Evolutionary conservation across 257 asterid genomes (phyloP), one percentile per base, ranked within the genome.

Genomic region (Solanum pinnatisectum): DNA sequence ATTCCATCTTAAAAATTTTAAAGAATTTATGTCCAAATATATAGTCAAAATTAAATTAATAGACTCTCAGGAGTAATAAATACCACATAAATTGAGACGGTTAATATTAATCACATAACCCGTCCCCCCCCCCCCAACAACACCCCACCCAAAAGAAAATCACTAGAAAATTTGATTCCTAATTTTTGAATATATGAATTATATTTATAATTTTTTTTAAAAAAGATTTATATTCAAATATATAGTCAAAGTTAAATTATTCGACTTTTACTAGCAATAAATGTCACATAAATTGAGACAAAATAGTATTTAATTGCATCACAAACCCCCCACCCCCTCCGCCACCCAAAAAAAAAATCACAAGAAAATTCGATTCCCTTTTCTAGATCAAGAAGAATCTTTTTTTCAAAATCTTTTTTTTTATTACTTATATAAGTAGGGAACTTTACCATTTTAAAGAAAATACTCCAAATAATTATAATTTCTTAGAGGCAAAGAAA

Each of bases 401-500:
- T 27, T 79, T 79, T 11, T 27, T 30, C 39, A 30, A 39, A 30
- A 39, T 39, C 2, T 39, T 49, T 15, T 52, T 15, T n/a, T 4
- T 33, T 33, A 8, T 67, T 63, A 23, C 30, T 40, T 30, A 18
- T 30, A 8, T 49, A 15, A 49, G 8, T 49, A 15, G 60, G n/a
- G 65, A 56, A 56, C 65, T 56, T 27, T 44, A 44, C 67, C 65
- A 27, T 42, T 79, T 78, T 1, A 42, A 74, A n/a, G 25, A 1
- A 27, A 42, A 16, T 15, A 35, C 49, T 35, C 27, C 65, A 56
- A 56, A 6, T 56, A 56, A 56, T 2, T 73, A 52, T 52, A 73
- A 22, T 81, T 81, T 81, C 70, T 81, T 81, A 46, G 68, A 46
- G 33, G 42, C 67, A 81, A 81, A 81, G 85, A 8, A 79, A 56